Conservation (phyloP, 2,329 filamentous ascomycete genomes). For the Cercospora brassicicola region DNA sequence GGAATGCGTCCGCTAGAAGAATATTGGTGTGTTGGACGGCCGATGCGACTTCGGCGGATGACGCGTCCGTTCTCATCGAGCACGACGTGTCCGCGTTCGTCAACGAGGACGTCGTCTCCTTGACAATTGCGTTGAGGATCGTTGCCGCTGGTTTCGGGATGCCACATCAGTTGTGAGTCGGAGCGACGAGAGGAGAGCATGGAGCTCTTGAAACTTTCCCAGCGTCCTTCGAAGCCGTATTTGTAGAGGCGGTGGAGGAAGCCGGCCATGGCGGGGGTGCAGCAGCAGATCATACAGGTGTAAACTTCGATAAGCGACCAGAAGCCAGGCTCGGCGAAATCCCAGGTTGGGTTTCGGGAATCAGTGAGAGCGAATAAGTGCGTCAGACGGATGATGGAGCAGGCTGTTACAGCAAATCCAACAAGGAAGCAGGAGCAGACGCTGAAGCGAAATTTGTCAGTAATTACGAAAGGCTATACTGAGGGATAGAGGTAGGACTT, state of each 20-base stretch:
- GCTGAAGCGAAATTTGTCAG: background rate
- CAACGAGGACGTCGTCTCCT: background rate
- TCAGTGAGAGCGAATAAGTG: constrained; percentile 8
- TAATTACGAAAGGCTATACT: background rate
- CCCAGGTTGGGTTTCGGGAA: constrained; percentile 11
- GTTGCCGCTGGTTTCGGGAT: background rate
- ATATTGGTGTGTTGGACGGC: background rate
- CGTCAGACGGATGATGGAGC: constrained; percentile 10
- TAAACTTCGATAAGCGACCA: constrained; percentile 19
- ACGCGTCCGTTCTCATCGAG: constrained; percentile 1
- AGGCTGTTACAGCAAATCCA: constrained; percentile 17
- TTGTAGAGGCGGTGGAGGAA: constrained; percentile 7
- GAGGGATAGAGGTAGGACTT: background rate
- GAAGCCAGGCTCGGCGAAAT: constrained; percentile 8
- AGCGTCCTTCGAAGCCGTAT: background rate
- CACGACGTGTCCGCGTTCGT: background rate
- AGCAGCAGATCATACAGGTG: constrained; percentile 19
- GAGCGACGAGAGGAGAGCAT: constrained; percentile 5
- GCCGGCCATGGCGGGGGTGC: constrained; percentile 12
- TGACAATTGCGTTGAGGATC: background rate
- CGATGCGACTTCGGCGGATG: background rate
- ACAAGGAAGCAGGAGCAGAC: constrained; percentile 14
- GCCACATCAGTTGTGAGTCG: background rate
- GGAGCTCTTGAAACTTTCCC: constrained; percentile 1
- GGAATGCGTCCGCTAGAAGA: background rate